These are phyloP conservation scores for Centella asiatica DNA, from an alignment of 129 eudicot species.

Conservation along the genomic window DNA sequence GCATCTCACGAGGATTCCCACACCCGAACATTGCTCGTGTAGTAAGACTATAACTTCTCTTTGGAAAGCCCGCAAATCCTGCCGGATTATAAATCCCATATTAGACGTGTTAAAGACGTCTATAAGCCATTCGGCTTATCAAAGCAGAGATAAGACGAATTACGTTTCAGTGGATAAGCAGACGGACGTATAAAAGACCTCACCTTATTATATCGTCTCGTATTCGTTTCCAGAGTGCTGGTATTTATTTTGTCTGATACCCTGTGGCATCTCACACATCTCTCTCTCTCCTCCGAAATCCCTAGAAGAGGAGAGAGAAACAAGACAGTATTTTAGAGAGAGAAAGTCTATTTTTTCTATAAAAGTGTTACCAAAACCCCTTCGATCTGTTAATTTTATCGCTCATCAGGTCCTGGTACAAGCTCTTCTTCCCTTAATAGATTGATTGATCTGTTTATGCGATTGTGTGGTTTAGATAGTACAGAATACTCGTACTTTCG, in stretches of 20 bases:
- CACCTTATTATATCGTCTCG: slow-evolving; percentile 20
- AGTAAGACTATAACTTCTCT: neutral
- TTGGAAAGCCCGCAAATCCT: slow-evolving; percentile 29
- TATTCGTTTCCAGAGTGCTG: slow-evolving; percentile 16
- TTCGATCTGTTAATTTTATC: slow-evolving; percentile 42
- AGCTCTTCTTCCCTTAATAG: neutral
- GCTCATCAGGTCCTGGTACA: slow-evolving; percentile 34
- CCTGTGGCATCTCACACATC: slow-evolving; percentile 14
- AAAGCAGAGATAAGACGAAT: neutral
- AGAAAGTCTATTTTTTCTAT: slow-evolving; percentile 14
- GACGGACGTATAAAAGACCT: neutral
- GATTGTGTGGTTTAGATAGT: neutral
- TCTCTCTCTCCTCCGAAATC: slow-evolving; percentile 30
- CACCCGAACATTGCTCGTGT: neutral
- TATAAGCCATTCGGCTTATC: neutral
- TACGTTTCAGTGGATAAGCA: slow-evolving; percentile 9
- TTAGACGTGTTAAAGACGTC: slow-evolving; percentile 19
- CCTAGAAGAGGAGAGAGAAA: slow-evolving; percentile 29
- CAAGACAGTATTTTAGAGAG: neutral
- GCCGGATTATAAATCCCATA: slow-evolving; percentile 28
- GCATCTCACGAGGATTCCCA: neutral
- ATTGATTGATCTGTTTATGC: slow-evolving; percentile 13
- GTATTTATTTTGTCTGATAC: slow-evolving; percentile 27
- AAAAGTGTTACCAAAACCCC: slow-evolving; percentile 25
- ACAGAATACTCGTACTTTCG: slow-evolving; percentile 1